phyloP scores from a whole-genome alignment of 2,329 filamentous ascomycete species.

The Xylaria sp. region DNA sequence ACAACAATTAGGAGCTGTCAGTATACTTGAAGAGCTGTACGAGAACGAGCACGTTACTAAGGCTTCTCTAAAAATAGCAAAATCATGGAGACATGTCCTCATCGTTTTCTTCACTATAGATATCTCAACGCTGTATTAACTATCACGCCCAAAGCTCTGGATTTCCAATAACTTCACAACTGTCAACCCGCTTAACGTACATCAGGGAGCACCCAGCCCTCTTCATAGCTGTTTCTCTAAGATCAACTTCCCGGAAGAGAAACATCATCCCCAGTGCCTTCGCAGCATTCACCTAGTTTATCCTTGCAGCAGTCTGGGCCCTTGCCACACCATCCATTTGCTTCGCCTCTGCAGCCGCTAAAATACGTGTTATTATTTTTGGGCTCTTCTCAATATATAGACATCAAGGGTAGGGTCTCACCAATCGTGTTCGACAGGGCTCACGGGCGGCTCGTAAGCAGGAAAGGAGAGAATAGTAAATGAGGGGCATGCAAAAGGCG shows the following conservation, averaged over 20 bases:
- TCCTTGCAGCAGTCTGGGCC: not conserved
- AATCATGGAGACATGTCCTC: no score
- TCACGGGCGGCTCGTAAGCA: not conserved
- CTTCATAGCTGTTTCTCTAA: no score
- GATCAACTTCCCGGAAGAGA: not conserved
- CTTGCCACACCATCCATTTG: not conserved
- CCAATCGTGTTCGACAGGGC: slow-evolving; percentile 1
- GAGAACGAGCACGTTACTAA: no score
- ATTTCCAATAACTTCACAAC: no score
- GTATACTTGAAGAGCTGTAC: no score
- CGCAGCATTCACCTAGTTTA: not conserved
- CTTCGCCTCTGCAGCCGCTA: slow-evolving; percentile 2
- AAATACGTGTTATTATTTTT: not conserved
- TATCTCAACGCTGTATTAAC: not conserved
- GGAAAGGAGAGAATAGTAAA: not conserved
- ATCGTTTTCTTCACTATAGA: no score
- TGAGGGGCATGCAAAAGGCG: not conserved
- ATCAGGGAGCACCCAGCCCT: no score
- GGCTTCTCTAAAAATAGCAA: no score
- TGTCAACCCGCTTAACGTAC: no score
- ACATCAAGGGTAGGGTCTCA: not conserved
- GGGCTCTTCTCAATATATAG: not conserved
- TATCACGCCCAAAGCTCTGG: no score
- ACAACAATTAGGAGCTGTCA: no score
- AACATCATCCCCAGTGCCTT: not conserved